Base-by-base conservation (phyloP, 2,329 filamentous ascomycete genomes). In the Fonsecaea nubica region DNA sequence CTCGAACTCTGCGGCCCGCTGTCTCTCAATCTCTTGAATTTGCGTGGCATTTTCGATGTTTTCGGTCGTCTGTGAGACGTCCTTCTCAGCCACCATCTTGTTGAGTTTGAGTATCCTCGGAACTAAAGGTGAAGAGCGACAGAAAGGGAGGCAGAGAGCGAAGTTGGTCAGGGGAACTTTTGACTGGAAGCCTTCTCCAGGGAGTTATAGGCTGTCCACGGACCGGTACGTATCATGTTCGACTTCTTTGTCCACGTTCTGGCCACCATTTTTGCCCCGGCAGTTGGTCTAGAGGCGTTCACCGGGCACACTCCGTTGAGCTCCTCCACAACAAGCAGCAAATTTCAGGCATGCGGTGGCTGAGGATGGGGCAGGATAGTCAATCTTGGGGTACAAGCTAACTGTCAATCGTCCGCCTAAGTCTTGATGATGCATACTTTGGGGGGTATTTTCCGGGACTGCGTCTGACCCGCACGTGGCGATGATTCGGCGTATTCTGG, bases 31-130 rank as follows among this genome's bases (percentile, higher is more conserved):
- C 33, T 52, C 55, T 12, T 13, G 62, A 10, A 50, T 25, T 15
- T 33, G 58, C 8, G 35, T 36, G 25, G 64, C 62, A 65, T 69
- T 69, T 58, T 69, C 64, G 15, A 69, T 67, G 15, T 42, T 38
- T 50, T 69, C 67, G 10, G 67, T 53, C 12, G 67, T 57, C 33
- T 69, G 61, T 5, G 48, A 53, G n/a, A 55, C 45, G 54, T 63
- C 67, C 30, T 69, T 69, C 30, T 67, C 67, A 30, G 54, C 33
- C 18, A 62, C 36, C 67, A 69, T 69, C 9, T 60, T 69, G 50
- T 33, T 15, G 13, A 5, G 33, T 18, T 60, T n/a, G 21, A 18
- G 36, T 36, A 30, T 18, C 32, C 30, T 53, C n/a, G 40, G 21
- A 13, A 18, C 12, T 21, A 10, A 38, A 30, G 35, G 7, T 50